Evolutionary conservation across 805 yeast genomes (phyloP), one percentile per base, ranked within the genome.

Genomic region (Ogataea wickerhamii): DNA sequence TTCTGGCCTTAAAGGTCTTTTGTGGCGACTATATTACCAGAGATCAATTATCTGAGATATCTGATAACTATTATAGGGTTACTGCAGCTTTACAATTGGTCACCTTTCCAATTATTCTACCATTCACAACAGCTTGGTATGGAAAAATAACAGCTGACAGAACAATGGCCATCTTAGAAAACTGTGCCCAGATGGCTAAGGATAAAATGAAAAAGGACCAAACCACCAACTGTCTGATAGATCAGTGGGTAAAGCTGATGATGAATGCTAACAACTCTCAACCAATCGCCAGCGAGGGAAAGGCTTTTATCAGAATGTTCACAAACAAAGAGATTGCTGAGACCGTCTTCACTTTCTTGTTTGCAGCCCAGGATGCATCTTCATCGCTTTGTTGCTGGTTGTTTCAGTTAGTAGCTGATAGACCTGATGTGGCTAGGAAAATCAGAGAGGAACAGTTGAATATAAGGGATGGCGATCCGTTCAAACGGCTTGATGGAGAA

Each of bases 281-380:
- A 8, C 12, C 25, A 22, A 66, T 61, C 29, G 74, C 70, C 43
- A 66, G 71, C 13, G 80, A 76, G 32, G 66, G 80, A 28, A 78
- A 75, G 60, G 59, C 77, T 28, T 67, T 76, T 51, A 75, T 87
- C 49, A 80, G 97, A 61, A 91, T 83, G 46, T 93, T 93, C 67
- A 65, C 88, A 40, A 80, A 89, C 70, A 82, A 73, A 63, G 98
- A 93, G 64, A 91, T 93, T 54, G 85, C 96, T 17, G 98, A 93
- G 70, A 95, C 95, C 38, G 78, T 93, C 46, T 93, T 93, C 76
- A 93, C 98, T 11, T 93, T 93, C 66, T 70, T 93, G 62, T 93
- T 93, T 64, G 98, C 98, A 5, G 85, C 96, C 4, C 98, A 93
- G 68, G 98, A 93, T 66, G 98, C 98, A 18, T 85, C 96, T 6